phyloP scores from a whole-genome alignment of 768 basidiomycete species.

The Leccinum uliginosum region DNA sequence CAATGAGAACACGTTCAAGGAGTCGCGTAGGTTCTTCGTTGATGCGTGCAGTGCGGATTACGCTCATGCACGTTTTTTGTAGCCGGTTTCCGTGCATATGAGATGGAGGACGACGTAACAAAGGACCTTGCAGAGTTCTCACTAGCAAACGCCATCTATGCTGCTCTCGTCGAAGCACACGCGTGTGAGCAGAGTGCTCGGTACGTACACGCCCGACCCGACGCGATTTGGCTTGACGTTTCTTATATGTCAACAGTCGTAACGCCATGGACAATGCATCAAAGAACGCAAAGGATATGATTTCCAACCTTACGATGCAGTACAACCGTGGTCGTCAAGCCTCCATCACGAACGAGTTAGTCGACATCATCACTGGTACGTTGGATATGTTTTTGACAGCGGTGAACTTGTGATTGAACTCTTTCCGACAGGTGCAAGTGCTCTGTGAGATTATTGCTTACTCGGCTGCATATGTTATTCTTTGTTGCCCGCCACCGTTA shows the following conservation, averaged over 20 bases:
- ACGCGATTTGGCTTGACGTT: neutral
- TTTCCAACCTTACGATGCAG: constrained; percentile 79
- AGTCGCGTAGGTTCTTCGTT: constrained; percentile 56
- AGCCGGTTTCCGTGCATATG: constrained; percentile 93
- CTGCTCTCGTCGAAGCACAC: constrained; percentile 90
- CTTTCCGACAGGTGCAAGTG: constrained; percentile 41
- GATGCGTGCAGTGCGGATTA: neutral
- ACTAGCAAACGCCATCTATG: constrained; percentile 93
- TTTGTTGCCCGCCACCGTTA: constrained; percentile 6
- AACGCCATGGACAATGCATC: constrained; percentile 99
- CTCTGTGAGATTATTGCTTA: constrained; percentile 33
- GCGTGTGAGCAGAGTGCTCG: constrained; percentile 92
- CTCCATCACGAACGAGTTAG: constrained; percentile 93
- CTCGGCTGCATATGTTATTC: constrained; percentile 11
- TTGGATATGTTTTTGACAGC: constrained; percentile 3
- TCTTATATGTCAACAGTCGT: constrained; percentile 42
- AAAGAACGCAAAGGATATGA: constrained; percentile 98
- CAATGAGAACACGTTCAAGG: constrained; percentile 76
- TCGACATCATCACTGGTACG: constrained; percentile 87
- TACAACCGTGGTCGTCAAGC: constrained; percentile 99
- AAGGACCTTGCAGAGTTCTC: constrained; percentile 94
- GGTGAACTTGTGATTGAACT: neutral
- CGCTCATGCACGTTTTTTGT: neutral
- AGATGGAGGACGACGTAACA: constrained; percentile 95
- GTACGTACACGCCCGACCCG: constrained; percentile 36